phyloP scores from a whole-genome alignment of 2,329 filamentous ascomycete genomes.

The Onygenales sp. region DNA sequence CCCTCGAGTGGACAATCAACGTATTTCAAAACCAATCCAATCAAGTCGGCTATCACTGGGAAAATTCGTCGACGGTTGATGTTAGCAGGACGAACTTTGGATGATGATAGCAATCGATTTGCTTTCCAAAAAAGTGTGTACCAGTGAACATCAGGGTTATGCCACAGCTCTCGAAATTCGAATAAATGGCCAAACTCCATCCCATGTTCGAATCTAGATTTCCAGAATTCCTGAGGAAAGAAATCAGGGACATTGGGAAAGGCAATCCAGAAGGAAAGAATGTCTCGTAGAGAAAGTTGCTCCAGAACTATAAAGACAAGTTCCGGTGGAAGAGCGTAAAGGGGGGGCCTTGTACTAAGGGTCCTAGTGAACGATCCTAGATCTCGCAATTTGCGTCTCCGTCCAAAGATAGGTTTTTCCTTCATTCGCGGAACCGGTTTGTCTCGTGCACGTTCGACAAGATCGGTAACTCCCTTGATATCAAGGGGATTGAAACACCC shows the following conservation, averaged over 20 bases:
- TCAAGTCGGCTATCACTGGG: no score
- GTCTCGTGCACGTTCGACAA: background rate
- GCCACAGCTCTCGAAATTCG: background rate
- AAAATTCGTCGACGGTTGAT: background rate
- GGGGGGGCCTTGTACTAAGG: background rate
- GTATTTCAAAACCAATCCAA: background rate
- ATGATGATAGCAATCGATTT: background rate
- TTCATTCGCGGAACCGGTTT: background rate
- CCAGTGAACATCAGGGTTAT: background rate
- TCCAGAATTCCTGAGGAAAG: background rate
- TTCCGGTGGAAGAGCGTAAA: background rate
- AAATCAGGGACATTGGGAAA: background rate
- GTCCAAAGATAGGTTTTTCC: background rate
- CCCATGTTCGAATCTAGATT: background rate
- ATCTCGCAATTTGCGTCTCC: background rate
- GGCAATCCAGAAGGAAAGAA: background rate
- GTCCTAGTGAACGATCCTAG: no score
- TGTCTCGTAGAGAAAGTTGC: background rate
- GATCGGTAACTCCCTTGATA: background rate
- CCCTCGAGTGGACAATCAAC: background rate
- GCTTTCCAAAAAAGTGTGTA: background rate
- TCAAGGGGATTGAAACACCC: background rate
- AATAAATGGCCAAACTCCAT: background rate
- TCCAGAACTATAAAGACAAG: background rate
- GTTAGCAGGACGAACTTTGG: background rate